Evolutionary conservation across 106 monocot species (phyloP).

Genomic region (Gastrodia elata): DNA sequence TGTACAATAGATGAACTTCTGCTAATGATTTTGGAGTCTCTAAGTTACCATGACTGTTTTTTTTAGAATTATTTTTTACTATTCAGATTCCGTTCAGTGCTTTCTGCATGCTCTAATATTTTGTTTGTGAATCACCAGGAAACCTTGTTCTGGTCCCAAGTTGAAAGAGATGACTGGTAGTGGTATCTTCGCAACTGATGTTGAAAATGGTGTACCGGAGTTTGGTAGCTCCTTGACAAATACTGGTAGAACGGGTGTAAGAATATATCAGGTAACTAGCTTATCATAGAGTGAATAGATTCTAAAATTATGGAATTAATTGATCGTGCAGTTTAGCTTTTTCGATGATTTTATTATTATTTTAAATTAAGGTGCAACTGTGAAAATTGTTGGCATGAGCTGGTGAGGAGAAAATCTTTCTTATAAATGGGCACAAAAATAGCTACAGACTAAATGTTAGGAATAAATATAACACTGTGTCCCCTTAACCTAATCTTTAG

Average conservation of each 20-base stretch:
- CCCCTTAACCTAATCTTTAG: background rate
- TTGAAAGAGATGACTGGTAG: conserved; percentile 88
- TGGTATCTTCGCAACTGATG: conserved; percentile 59
- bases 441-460: background rate
- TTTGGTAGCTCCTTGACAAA: conserved; percentile 27
- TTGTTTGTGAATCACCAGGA: conserved; percentile 31
- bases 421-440: background rate
- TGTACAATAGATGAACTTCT: background rate
- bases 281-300: background rate
- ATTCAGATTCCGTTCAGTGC: conserved; percentile 3
- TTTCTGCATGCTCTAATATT: background rate
- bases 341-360: background rate
- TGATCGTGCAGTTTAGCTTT: background rate
- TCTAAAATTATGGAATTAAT: background rate
- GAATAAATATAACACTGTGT: background rate
- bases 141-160: conserved; percentile 73
- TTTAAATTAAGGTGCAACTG: background rate
- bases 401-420: background rate
- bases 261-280: conserved; percentile 35
- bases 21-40: background rate
- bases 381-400: background rate
- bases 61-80: background rate
- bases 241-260: conserved; percentile 28
- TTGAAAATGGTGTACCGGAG: conserved; percentile 43
- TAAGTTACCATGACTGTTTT: background rate